Evolutionary conservation across 331 rosid species (phyloP).

Genomic region (Pyrus hybrid): DNA sequence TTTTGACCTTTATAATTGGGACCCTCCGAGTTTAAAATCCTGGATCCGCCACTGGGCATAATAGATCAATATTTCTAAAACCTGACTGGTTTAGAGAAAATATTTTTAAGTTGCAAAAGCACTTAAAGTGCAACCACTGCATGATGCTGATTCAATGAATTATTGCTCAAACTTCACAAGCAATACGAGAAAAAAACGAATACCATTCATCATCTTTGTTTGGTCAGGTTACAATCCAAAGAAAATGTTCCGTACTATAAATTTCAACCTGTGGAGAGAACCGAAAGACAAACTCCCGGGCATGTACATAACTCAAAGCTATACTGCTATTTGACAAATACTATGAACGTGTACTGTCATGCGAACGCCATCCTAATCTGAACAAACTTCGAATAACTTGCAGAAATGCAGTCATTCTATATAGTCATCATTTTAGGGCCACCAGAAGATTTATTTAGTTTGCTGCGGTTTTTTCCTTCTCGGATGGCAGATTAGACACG

Average conservation of each 20-base stretch:
- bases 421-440: neutral
- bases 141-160: neutral
- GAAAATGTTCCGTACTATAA: neutral
- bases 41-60: no score
- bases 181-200: neutral
- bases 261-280: constrained; percentile 10
- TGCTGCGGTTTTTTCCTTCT: constrained; percentile 18
- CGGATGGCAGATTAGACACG: constrained; percentile 26
- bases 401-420: neutral
- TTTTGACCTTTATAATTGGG: no score
- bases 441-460: neutral
- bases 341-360: constrained; percentile 33
- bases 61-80: no score
- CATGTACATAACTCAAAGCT: constrained; percentile 39
- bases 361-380: constrained; percentile 15
- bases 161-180: neutral
- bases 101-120: no score
- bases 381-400: constrained; percentile 4
- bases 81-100: no score
- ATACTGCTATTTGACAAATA: constrained; percentile 2
- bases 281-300: constrained; percentile 3
- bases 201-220: neutral
- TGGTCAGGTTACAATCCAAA: neutral
- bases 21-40: no score
- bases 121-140: neutral